Percentiles rank a stretch among this genome's conserved stretches.
Conservation (phyloP, 164 flowering plant genomes). For the Vitis rotundifolia region DNA sequence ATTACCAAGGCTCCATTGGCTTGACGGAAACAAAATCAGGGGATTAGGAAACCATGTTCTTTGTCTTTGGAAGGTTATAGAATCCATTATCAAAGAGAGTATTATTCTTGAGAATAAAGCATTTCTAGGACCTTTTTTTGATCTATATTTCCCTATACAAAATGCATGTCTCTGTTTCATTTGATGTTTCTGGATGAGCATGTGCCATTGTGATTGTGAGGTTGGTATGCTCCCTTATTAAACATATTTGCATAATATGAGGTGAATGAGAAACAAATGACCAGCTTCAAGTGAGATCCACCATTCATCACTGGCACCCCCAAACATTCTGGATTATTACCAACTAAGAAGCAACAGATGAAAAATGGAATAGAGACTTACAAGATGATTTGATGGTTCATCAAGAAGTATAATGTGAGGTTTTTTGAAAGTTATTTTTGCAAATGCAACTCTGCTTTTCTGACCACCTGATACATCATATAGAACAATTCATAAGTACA, state of each 20-base stretch:
- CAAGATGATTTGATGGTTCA: conserved; percentile 99
- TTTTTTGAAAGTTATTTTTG: conserved; percentile 97
- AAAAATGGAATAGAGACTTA: conserved; percentile 34
- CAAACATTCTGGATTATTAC: not conserved
- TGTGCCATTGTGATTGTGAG: no score
- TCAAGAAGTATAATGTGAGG: conserved; percentile 96
- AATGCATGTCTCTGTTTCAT: not conserved
- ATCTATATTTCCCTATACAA: not conserved
- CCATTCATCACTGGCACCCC: no score
- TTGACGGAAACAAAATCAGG: not conserved
- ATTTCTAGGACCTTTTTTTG: not conserved
- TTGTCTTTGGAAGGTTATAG: not conserved
- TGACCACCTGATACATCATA: conserved; percentile 77
- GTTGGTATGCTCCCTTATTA: no score
- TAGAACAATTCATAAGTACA: not conserved
- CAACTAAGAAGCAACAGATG: not conserved
- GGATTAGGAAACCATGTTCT: not conserved
- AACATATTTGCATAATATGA: no score
- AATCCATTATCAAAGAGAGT: not conserved
- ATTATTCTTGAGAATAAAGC: no score
- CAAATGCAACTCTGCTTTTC: conserved; percentile 99
- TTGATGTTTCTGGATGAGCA: not conserved
- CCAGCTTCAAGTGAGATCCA: no score
- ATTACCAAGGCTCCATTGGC: not conserved
- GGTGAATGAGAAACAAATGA: no score